Evolutionary conservation across 2,329 filamentous ascomycete genomes (phyloP).

Genomic region (Colletotrichum sp.): DNA sequence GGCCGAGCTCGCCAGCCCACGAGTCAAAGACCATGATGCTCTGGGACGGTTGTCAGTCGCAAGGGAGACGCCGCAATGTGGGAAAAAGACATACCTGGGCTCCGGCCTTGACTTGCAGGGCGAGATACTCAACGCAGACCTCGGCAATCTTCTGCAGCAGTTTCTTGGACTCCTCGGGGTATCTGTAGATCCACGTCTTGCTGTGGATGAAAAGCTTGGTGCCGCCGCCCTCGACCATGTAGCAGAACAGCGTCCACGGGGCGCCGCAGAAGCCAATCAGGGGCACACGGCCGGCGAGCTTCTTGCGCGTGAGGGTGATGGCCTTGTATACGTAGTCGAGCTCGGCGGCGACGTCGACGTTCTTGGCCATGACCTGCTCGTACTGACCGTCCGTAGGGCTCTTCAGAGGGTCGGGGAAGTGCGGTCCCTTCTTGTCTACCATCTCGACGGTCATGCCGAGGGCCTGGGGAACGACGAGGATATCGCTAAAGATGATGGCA

Average conservation of each 20-base stretch:
- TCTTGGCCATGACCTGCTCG: slow-evolving; percentile 72
- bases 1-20: slow-evolving; percentile 94
- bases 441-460: slow-evolving; percentile 99
- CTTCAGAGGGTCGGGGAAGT: slow-evolving; percentile 86
- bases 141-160: slow-evolving; percentile 91
- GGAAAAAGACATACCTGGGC: slow-evolving; percentile 69
- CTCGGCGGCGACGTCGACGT: slow-evolving; percentile 85
- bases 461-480: slow-evolving; percentile 95
- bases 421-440: slow-evolving; percentile 95
- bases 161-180: slow-evolving; percentile 79
- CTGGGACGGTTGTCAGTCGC: slow-evolving; percentile 47
- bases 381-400: slow-evolving; percentile 86
- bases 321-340: slow-evolving; percentile 96
- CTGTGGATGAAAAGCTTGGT: slow-evolving; percentile 93
- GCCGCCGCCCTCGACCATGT: slow-evolving; percentile 98
- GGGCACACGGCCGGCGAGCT: slow-evolving; percentile 86
- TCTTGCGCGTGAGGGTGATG: slow-evolving; percentile 88
- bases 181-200: slow-evolving; percentile 97
- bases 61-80: not conserved
- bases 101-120: slow-evolving; percentile 88
- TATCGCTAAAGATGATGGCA: slow-evolving; percentile 98
- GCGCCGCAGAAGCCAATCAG: slow-evolving; percentile 96
- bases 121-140: slow-evolving; percentile 93
- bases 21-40: slow-evolving; percentile 92
- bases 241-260: slow-evolving; percentile 95